These are phyloP conservation scores for Exophiala oligosperma DNA, from an alignment of 2,329 filamentous ascomycete genomes.

Conservation along the genomic window DNA sequence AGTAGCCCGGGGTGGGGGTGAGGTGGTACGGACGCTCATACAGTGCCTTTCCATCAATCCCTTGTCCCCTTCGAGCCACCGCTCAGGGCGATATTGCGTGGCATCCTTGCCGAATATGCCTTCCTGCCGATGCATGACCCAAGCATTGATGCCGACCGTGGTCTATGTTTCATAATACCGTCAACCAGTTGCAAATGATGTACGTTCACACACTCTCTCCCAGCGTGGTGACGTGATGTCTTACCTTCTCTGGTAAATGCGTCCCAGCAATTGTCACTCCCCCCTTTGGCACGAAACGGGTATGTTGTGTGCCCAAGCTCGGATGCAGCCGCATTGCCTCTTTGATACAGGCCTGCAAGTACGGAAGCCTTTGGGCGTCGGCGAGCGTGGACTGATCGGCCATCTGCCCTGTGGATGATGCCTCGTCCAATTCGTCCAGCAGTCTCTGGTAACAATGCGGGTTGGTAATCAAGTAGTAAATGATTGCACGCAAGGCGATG, in stretches of 20 bases:
- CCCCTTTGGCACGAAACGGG: conserved; percentile 49
- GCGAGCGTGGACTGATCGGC: conserved; percentile 10
- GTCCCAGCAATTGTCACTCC: conserved; percentile 37
- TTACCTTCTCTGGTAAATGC: too few species aligned
- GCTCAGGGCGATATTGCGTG: conserved; percentile 29
- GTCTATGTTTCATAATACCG: neutral
- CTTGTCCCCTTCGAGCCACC: conserved; percentile 37
- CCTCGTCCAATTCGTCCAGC: conserved; percentile 48
- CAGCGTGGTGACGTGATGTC: conserved; percentile 33
- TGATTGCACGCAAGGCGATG: too few species aligned
- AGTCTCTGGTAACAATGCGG: conserved; percentile 40
- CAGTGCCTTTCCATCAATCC: too few species aligned
- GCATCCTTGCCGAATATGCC: conserved; percentile 30
- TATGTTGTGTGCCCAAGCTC: conserved; percentile 49
- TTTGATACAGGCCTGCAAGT: conserved; percentile 54
- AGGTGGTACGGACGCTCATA: too few species aligned
- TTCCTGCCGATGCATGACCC: conserved; percentile 36
- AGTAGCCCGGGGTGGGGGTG: too few species aligned
- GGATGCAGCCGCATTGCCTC: conserved; percentile 55
- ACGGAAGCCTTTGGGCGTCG: conserved; percentile 32
- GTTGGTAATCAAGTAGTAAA: conserved; percentile 36
- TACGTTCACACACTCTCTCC: conserved; percentile 21
- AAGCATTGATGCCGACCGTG: conserved; percentile 38
- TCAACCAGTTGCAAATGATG: neutral
- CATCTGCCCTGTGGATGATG: conserved; percentile 22